Conservation (phyloP, 208 protist genomes). For the Trichomonas gallinae region DNA sequence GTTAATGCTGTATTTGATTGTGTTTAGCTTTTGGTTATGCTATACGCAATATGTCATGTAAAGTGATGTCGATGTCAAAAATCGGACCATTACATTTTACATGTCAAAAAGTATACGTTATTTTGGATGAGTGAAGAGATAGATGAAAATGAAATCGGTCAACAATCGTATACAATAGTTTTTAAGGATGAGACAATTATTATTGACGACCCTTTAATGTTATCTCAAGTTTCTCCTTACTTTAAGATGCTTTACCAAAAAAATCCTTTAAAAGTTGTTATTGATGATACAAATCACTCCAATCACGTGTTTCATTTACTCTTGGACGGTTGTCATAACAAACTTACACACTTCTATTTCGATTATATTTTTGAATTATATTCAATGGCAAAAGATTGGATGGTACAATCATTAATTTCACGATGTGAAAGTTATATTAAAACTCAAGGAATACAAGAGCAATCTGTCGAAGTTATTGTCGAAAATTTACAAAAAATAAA, state of each 20-base stretch:
- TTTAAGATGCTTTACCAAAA: not conserved
- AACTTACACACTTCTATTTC: not conserved
- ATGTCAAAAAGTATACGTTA: not conserved
- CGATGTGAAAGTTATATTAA: not conserved
- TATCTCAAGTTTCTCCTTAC: not conserved
- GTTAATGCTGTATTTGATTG: too few species aligned
- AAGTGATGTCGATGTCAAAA: too few species aligned
- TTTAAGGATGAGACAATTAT: not conserved
- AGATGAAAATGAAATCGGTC: not conserved
- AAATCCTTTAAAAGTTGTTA: not conserved
- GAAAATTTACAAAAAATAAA: not conserved
- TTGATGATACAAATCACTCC: not conserved
- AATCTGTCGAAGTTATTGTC: not conserved
- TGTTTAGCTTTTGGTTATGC: too few species aligned
- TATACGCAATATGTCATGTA: too few species aligned
- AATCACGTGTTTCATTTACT: not conserved
- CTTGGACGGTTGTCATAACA: not conserved
- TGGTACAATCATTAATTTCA: not conserved
- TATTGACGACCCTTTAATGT: not conserved
- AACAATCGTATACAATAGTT: not conserved
- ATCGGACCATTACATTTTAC: too few species aligned
- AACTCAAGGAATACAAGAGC: not conserved
- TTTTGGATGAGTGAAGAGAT: not conserved
- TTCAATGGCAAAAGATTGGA: not conserved
- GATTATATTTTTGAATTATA: not conserved